phyloP scores from a whole-genome alignment of 257 asterid species.

The Salvia miltiorrhiza region DNA sequence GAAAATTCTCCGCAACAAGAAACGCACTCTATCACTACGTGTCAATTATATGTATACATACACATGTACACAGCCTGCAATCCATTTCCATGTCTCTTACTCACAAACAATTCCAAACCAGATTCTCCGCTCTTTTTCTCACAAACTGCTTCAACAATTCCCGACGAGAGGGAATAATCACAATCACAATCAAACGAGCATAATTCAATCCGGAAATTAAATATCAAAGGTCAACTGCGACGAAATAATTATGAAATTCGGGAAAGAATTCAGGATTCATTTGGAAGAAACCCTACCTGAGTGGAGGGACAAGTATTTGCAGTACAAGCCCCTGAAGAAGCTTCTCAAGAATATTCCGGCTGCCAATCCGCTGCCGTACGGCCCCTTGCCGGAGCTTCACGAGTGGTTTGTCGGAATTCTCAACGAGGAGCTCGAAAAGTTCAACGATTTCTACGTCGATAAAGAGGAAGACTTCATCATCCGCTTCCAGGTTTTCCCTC shows the following conservation, averaged over 20 bases:
- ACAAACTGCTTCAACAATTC: too few species aligned
- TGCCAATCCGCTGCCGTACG: slow-evolving; percentile 25
- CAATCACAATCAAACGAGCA: too few species aligned
- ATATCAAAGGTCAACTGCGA: not conserved
- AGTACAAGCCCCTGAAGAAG: slow-evolving; percentile 77
- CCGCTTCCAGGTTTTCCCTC: slow-evolving; percentile 70
- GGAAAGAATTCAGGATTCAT: slow-evolving; percentile 77
- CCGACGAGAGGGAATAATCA: too few species aligned
- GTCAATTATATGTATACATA: too few species aligned
- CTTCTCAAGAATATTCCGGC: slow-evolving; percentile 65
- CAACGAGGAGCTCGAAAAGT: slow-evolving; percentile 77
- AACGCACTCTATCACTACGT: too few species aligned
- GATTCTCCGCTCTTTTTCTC: too few species aligned
- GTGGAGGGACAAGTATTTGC: slow-evolving; percentile 90
- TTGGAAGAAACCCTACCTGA: slow-evolving; percentile 85
- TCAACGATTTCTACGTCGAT: slow-evolving; percentile 94
- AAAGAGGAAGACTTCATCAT: slow-evolving; percentile 92
- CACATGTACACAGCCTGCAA: too few species aligned
- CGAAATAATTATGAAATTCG: slow-evolving; percentile 55
- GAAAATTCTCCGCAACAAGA: too few species aligned
- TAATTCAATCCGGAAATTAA: not conserved
- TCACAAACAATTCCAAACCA: too few species aligned
- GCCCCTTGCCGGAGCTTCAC: slow-evolving; percentile 38
- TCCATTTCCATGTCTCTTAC: too few species aligned
- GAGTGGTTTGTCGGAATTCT: slow-evolving; percentile 74